A percentile compares a stretch with the other conserved stretches of the same genome.
Evolutionary conservation across 2,329 filamentous ascomycete genomes (phyloP).

Genomic region (Neoscytalidium dimidiatum): DNA sequence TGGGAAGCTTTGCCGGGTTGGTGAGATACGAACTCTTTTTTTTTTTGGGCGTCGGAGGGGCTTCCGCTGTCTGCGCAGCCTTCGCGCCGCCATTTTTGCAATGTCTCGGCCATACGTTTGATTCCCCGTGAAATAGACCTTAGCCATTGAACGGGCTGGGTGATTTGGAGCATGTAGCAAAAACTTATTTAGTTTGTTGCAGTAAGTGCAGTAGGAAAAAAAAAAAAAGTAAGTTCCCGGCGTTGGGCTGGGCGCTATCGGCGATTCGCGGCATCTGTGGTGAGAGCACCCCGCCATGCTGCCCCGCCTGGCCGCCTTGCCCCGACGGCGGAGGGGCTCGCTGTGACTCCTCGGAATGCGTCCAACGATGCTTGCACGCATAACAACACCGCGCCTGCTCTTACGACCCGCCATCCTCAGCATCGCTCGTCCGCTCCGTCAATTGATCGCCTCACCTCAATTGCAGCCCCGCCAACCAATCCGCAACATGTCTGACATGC

Average conservation of each 20-base stretch:
- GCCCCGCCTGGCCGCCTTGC: background rate
- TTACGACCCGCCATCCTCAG: background rate
- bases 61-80: constrained; percentile 8
- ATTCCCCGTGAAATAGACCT: background rate
- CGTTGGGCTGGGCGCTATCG: background rate
- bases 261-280: background rate
- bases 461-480: background rate
- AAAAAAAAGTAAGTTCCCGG: background rate
- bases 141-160: background rate
- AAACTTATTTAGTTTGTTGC: background rate
- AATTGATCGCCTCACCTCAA: background rate
- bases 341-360: constrained; percentile 1
- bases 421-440: constrained; percentile 1
- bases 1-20: constrained; percentile 17
- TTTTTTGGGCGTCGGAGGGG: constrained; percentile 4
- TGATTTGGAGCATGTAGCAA: background rate
- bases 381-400: constrained; percentile 11
- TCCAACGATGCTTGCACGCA: constrained; percentile 3
- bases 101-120: constrained; percentile 1
- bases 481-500: constrained; percentile 44
- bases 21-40: constrained; percentile 9
- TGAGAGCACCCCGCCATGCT: constrained; percentile 8
- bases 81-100: background rate
- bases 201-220: background rate
- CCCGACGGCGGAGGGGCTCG: background rate